These are phyloP conservation scores for Hibiscus trionum DNA, from an alignment of 345 rosid genomes.

Conservation along the genomic window DNA sequence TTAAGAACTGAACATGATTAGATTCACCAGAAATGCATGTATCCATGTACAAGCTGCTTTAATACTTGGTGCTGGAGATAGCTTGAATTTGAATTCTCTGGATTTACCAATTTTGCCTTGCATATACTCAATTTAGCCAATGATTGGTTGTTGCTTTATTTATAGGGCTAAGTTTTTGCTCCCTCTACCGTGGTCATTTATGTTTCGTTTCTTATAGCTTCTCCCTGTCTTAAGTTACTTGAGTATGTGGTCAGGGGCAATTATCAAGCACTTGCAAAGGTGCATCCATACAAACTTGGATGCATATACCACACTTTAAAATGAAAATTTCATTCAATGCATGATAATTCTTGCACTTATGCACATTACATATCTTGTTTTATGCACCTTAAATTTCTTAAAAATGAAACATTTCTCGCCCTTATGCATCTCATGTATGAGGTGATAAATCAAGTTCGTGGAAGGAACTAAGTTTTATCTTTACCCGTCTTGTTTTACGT, in stretches of 20 bases:
- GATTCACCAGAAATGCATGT: background rate
- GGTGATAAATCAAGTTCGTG: background rate
- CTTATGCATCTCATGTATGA: background rate
- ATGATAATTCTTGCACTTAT: background rate
- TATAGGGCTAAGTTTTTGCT: background rate
- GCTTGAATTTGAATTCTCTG: background rate
- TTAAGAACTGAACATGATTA: background rate
- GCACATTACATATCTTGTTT: background rate
- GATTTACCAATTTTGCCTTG: background rate
- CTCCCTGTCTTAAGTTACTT: background rate
- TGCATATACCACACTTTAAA: background rate
- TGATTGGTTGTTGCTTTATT: background rate
- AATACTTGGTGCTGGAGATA: background rate
- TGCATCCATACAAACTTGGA: background rate
- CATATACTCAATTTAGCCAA: background rate
- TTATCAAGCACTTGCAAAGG: background rate
- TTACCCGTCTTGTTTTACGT: background rate
- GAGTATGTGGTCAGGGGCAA: background rate
- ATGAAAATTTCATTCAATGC: background rate
- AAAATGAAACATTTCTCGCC: background rate
- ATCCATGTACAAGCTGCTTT: background rate
- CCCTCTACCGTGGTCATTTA: background rate
- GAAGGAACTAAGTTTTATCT: background rate
- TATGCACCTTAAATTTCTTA: no score
- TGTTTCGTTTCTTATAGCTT: background rate